These are phyloP conservation scores for Metschnikowia picachoensis DNA, from an alignment of 805 yeast species.

Conservation along the genomic window DNA sequence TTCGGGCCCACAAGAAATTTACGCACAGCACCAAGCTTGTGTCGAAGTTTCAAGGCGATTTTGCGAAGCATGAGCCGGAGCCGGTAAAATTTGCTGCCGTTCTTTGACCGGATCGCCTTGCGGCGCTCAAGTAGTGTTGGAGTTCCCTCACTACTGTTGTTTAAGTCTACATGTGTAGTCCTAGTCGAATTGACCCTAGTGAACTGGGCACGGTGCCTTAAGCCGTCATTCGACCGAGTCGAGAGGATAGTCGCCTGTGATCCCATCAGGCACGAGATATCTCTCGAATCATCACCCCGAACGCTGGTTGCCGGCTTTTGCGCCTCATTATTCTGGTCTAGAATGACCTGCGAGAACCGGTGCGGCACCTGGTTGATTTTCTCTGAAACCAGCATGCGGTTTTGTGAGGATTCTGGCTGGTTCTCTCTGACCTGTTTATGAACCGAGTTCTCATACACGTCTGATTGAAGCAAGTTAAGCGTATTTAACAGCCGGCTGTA, in stretches of 20 bases:
- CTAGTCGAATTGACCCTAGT: too few relatives aligned
- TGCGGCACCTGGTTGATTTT: constrained; percentile 35
- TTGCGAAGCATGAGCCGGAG: constrained; percentile 15
- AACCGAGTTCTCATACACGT: neutral
- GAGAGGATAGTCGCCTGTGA: constrained; percentile 44
- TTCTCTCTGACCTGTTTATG: too few relatives aligned
- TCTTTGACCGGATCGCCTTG: constrained; percentile 33
- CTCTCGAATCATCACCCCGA: constrained; percentile 15
- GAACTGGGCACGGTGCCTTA: too few relatives aligned
- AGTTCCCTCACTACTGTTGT: too few relatives aligned
- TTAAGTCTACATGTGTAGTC: too few relatives aligned
- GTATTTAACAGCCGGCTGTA: constrained; percentile 16
- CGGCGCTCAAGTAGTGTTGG: constrained; percentile 20
- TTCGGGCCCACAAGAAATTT: constrained; percentile 11
- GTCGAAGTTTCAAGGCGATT: constrained; percentile 21
- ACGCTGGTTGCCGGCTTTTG: neutral
- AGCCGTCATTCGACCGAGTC: constrained; percentile 26
- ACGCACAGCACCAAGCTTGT: constrained; percentile 15
- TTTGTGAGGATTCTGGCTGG: too few relatives aligned
- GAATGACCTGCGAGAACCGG: constrained; percentile 38
- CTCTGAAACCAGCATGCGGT: neutral
- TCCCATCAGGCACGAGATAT: constrained; percentile 37
- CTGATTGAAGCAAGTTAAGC: constrained; percentile 9
- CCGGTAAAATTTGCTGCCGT: constrained; percentile 33
- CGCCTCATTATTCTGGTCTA: constrained; percentile 26